phyloP scores from a whole-genome alignment of 2,329 filamentous ascomycete genomes.

The Epichloe coenophiala region DNA sequence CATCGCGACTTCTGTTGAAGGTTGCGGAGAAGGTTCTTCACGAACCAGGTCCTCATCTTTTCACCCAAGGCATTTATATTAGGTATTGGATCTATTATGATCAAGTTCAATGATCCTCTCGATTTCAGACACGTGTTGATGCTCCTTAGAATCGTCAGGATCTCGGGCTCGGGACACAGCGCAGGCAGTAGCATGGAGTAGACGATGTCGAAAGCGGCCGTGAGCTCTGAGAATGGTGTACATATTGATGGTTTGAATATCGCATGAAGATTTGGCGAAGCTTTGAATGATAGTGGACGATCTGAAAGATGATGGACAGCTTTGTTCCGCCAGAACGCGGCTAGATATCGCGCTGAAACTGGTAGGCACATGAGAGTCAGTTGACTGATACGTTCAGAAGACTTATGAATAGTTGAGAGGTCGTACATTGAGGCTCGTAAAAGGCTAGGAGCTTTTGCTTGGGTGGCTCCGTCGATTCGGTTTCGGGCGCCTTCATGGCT shows the following conservation, averaged over 20 bases:
- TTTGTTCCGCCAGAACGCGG: neutral
- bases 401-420: neutral
- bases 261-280: neutral
- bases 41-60: constrained; percentile 45
- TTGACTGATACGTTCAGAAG: neutral
- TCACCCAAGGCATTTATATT: constrained; percentile 42
- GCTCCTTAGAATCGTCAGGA: constrained; percentile 41
- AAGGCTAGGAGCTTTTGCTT: constrained; percentile 29
- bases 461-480: neutral
- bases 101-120: constrained; percentile 43
- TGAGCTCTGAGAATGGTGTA: constrained; percentile 18
- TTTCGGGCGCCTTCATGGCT: neutral
- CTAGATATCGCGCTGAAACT: neutral
- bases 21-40: constrained; percentile 44
- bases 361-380: neutral
- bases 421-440: constrained; percentile 36
- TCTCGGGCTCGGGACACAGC: constrained; percentile 39
- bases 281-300: constrained; percentile 2
- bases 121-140: constrained; percentile 42
- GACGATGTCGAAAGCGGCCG: constrained; percentile 32
- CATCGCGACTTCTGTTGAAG: constrained; percentile 46
- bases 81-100: constrained; percentile 50
- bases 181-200: constrained; percentile 43
- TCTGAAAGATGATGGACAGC: constrained; percentile 3
- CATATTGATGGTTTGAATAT: constrained; percentile 1